A percentile compares a stretch with the other conserved stretches of the same genome.
Conservation (phyloP, 1,139 yeast species). For the Yamadazyma sp. region DNA sequence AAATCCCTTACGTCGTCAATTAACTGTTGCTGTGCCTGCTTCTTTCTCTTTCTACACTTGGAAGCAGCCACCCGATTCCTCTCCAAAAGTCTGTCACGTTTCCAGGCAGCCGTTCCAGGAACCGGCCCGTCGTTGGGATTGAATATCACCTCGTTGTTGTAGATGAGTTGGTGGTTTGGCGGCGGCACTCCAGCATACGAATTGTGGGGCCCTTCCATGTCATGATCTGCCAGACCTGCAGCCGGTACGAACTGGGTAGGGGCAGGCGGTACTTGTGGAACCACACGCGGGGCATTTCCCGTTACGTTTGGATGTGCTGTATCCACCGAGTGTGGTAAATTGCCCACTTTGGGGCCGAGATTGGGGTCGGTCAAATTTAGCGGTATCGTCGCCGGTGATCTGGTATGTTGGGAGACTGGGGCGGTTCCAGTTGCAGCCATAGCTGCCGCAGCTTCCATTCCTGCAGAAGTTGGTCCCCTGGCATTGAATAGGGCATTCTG, state of each 20-base stretch:
- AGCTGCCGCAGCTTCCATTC: too few species aligned
- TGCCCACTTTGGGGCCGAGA: too few species aligned
- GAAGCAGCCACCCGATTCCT: slow-evolving; percentile 75
- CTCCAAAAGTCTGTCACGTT: slow-evolving; percentile 65
- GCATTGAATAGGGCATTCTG: too few species aligned
- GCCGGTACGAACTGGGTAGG: slow-evolving; percentile 7
- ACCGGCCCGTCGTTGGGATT: slow-evolving; percentile 66
- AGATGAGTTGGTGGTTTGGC: slow-evolving; percentile 54
- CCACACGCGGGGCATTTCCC: neutral
- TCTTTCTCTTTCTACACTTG: slow-evolving; percentile 74
- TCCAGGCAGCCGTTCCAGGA: slow-evolving; percentile 82
- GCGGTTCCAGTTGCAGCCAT: too few species aligned
- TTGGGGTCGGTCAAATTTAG: too few species aligned
- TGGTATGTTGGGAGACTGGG: too few species aligned
- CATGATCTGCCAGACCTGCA: slow-evolving; percentile 2
- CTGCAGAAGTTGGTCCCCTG: too few species aligned
- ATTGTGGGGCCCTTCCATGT: slow-evolving; percentile 3
- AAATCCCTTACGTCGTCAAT: slow-evolving; percentile 56
- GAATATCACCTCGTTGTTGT: slow-evolving; percentile 62
- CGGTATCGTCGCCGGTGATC: too few species aligned
- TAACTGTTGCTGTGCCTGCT: slow-evolving; percentile 65
- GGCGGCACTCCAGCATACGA: slow-evolving; percentile 50
- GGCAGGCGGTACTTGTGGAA: neutral
- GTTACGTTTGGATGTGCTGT: too few species aligned
- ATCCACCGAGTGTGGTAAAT: too few species aligned